phyloP scores from a whole-genome alignment of 2,329 filamentous ascomycete species.

The Apiospora hydei region DNA sequence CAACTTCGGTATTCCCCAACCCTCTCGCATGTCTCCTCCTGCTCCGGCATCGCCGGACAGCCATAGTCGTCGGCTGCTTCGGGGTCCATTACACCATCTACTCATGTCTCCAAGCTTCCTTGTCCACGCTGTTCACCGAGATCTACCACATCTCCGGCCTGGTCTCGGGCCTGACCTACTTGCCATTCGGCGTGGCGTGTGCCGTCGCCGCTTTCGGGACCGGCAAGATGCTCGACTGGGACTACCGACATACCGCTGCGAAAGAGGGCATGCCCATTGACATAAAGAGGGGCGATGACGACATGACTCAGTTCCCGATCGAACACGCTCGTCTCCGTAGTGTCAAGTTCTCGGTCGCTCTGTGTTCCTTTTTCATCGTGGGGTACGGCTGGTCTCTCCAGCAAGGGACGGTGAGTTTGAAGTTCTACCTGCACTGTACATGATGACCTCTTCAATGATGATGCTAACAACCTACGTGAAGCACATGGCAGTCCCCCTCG shows the following conservation, averaged over 20 bases:
- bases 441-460: too few relatives aligned
- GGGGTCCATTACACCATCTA: constrained; percentile 29
- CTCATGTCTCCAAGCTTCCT: constrained; percentile 29
- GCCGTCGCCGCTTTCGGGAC: constrained; percentile 24
- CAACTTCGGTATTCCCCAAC: neutral
- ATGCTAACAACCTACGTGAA: neutral
- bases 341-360: constrained; percentile 22
- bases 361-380: constrained; percentile 25
- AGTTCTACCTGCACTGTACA: neutral
- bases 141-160: constrained; percentile 27
- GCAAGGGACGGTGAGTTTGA: constrained; percentile 20
- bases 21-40: constrained; percentile 20
- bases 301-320: constrained; percentile 26
- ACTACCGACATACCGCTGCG: constrained; percentile 24
- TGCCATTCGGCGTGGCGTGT: constrained; percentile 30
- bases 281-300: neutral
- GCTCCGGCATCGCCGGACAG: constrained; percentile 22
- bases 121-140: constrained; percentile 27
- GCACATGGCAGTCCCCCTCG: constrained; percentile 29
- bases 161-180: constrained; percentile 27
- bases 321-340: constrained; percentile 27
- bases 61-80: constrained; percentile 19
- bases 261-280: neutral
- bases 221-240: constrained; percentile 26
- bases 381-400: constrained; percentile 29